A percentile compares a stretch with the other conserved stretches of the same genome.
Evolutionary conservation across 2,329 filamentous ascomycete species (phyloP).

Genomic region (Fusarium fujikuroi): DNA sequence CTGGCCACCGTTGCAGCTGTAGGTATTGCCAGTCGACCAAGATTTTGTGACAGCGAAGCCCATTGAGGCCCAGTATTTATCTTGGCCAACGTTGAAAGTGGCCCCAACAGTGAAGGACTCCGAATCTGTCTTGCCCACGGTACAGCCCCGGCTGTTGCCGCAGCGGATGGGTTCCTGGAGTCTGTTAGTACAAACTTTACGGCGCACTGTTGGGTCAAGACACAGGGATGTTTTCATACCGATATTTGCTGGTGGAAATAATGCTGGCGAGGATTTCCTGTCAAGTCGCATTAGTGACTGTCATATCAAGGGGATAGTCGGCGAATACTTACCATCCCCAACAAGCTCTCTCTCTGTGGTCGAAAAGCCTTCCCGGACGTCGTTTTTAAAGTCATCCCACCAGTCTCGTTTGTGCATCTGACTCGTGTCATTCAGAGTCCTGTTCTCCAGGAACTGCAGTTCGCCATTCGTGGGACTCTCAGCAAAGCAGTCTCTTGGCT

Average conservation of each 20-base stretch:
- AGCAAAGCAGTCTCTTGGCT: background rate
- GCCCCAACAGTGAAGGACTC: background rate
- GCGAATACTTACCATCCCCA: background rate
- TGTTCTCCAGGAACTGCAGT: background rate
- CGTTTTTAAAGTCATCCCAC: accelerated
- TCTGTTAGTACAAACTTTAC: background rate
- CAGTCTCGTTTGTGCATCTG: background rate
- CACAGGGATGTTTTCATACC: background rate
- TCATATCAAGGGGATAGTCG: background rate
- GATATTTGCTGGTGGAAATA: background rate
- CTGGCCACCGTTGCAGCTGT: background rate
- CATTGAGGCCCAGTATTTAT: background rate
- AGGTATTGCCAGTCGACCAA: background rate
- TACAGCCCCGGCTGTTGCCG: background rate
- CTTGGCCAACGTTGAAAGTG: accelerated
- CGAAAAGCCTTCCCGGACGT: accelerated
- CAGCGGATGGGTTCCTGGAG: background rate
- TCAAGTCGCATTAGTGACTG: background rate
- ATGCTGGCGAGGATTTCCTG: background rate
- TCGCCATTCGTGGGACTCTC: background rate
- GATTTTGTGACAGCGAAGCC: background rate
- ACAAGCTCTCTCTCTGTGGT: accelerated
- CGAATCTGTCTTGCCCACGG: background rate
- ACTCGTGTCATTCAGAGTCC: background rate
- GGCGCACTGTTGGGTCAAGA: background rate